Conservation (phyloP, 2,329 filamentous ascomycete species). For the Sclerotinia borealis region DNA sequence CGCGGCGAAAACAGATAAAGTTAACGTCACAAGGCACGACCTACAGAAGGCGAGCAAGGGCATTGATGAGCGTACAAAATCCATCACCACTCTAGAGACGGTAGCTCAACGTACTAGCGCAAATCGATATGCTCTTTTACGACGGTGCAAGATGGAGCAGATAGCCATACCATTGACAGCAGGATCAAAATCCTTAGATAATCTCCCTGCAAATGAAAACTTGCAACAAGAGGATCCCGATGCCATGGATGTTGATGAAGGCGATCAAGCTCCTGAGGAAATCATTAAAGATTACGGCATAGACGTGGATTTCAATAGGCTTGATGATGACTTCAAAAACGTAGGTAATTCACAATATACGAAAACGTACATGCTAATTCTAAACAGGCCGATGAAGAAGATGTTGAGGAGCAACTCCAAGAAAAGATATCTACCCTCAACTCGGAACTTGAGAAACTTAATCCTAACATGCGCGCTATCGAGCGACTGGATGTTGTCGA, state of each 20-base stretch:
- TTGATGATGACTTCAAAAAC: slow-evolving; percentile 77
- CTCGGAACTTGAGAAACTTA: slow-evolving; percentile 83
- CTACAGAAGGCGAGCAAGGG: slow-evolving; percentile 79
- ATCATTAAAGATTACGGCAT: slow-evolving; percentile 87
- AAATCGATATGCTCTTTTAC: slow-evolving; percentile 74
- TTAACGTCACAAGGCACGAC: slow-evolving; percentile 72
- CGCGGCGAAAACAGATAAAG: slow-evolving; percentile 63
- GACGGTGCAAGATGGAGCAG: slow-evolving; percentile 89
- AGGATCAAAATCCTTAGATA: slow-evolving; percentile 66
- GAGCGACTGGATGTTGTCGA: slow-evolving; percentile 86
- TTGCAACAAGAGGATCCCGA: slow-evolving; percentile 72
- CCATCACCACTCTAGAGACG: slow-evolving; percentile 72
- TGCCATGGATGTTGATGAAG: slow-evolving; percentile 87
- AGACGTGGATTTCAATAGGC: slow-evolving; percentile 72
- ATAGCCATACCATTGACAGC: slow-evolving; percentile 74
- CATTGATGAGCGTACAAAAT: slow-evolving; percentile 69
- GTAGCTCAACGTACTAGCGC: slow-evolving; percentile 81
- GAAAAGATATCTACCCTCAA: slow-evolving; percentile 72
- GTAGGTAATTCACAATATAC: slow-evolving; percentile 45
- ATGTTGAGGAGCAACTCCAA: slow-evolving; percentile 67
- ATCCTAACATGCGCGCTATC: slow-evolving; percentile 93
- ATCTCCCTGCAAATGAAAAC: slow-evolving; percentile 81
- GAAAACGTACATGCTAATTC: slow-evolving; percentile 30
- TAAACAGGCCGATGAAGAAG: slow-evolving; percentile 57
- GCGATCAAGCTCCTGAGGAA: slow-evolving; percentile 56